Evolutionary conservation across 305 asterid genomes (phyloP).

Genomic region (Solanum hybrid): DNA sequence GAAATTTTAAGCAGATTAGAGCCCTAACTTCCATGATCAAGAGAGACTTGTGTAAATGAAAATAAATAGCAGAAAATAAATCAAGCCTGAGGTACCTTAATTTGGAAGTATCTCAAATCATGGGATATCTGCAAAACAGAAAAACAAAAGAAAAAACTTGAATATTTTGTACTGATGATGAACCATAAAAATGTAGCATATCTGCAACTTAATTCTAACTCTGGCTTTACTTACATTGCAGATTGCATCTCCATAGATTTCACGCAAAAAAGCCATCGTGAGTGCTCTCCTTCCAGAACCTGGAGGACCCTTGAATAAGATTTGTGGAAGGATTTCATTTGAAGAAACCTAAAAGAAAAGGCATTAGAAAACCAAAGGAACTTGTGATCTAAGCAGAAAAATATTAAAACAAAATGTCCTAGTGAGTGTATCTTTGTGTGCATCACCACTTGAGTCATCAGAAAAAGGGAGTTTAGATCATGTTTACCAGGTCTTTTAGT

Average conservation of each 20-base stretch:
- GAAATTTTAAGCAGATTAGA: not conserved
- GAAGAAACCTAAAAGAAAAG: constrained; percentile 28
- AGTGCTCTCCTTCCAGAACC: constrained; percentile 77
- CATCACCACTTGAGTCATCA: not conserved
- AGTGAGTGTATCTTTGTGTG: not conserved
- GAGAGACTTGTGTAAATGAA: not conserved
- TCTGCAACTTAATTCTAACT: not conserved
- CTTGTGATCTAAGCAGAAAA: not conserved
- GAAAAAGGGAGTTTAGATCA: not conserved
- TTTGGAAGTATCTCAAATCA: constrained; percentile 53
- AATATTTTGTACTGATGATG: not conserved
- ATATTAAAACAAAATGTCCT: not conserved
- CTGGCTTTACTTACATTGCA: constrained; percentile 42
- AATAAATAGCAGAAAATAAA: not conserved
- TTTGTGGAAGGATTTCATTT: constrained; percentile 43
- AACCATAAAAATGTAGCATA: not conserved
- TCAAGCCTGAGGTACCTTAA: constrained; percentile 38
- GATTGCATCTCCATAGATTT: constrained; percentile 60
- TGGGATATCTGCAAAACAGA: constrained; percentile 46
- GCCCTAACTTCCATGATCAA: not conserved
- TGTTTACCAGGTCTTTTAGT: constrained; percentile 50
- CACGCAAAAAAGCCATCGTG: constrained; percentile 58
- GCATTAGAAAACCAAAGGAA: not conserved
- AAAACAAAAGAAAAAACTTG: too few relatives aligned
- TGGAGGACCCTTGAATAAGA: constrained; percentile 63